These are phyloP conservation scores for Carnegiea gigantea DNA, from an alignment of 179 eudicot genomes.

Conservation along the genomic window DNA sequence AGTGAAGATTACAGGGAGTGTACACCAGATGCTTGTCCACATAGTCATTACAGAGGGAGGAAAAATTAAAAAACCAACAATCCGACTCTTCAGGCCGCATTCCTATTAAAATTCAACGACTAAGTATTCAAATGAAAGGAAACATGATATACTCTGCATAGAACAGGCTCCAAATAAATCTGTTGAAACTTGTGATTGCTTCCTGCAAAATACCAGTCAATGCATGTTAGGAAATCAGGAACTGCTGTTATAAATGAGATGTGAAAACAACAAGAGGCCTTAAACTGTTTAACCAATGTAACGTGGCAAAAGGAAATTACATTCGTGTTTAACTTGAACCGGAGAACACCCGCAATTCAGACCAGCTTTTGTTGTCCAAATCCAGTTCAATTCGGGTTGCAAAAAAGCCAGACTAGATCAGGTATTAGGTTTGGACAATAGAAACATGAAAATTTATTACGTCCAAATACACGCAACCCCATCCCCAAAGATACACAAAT, in stretches of 20 bases:
- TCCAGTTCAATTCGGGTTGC: no score
- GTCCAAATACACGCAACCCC: no score
- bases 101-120: not conserved
- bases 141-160: conserved; percentile 86
- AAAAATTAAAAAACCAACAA: not conserved
- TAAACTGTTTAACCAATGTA: not conserved
- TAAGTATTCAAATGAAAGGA: conserved; percentile 56
- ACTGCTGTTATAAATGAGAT: not conserved
- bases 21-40: conserved; percentile 5
- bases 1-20: conserved; percentile 7
- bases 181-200: conserved; percentile 79
- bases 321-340: no score
- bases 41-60: not conserved
- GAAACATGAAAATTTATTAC: no score
- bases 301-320: no score
- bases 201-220: conserved; percentile 62
- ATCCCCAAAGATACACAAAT: no score
- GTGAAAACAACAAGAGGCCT: not conserved
- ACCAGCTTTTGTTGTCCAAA: no score
- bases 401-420: no score
- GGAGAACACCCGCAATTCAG: no score
- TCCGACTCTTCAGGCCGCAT: not conserved
- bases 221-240: conserved; percentile 11
- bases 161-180: conserved; percentile 93
- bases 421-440: no score